Base-by-base conservation (phyloP, 495 filamentous ascomycete species). In the Xylaria grammica region DNA sequence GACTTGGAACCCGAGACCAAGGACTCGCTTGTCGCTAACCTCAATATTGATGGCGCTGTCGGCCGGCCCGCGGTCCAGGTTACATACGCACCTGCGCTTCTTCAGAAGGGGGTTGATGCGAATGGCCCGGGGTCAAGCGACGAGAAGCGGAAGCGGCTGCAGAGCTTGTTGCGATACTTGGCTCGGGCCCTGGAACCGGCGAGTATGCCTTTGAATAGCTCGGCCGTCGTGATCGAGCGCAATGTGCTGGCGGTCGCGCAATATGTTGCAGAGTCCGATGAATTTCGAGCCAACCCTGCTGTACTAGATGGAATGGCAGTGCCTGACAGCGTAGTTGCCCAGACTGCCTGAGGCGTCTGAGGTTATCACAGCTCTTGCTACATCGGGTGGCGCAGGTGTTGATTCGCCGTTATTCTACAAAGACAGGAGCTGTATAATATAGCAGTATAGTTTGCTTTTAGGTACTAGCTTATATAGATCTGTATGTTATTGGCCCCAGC, bases 21-120 rank as follows among this genome's bases (percentile, higher is more conserved):
- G 44, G 48, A 65, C 13, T 62, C 29, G 6, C 44, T 79, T 11
- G 40, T 66, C 6, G 53, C 65, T 30, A 48, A 65, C 58, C 71
- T 79, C 29, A 77, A 79, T 54, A 57, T 74, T 13, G 74, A 79
- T 32, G 76, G 76, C 8, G 52, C 53, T 29, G 64, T 65, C 45
- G 63, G 60, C 1, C 29, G 72, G 30, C 72, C 72, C 34, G 76
- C 74, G 10, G 70, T 79, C 42, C 74, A 74, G n/a, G 72, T 74
- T 20, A 77, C 75, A 8, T 79, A 79, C 27, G 69, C 72, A 55
- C 71, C 77, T 29, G 73, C 74, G 11, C 65, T 79, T 2, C 65
- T 78, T 24, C 68, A 55, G 3, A 65, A 67, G 8, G 70, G 62
- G 9, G 59, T 68, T 26, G 52, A 66, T 34, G 36, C 48, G 19